A percentile compares a stretch with the other conserved stretches of the same genome.
phyloP scores from a whole-genome alignment of 345 rosid species.

The Stellera chamaejasme region DNA sequence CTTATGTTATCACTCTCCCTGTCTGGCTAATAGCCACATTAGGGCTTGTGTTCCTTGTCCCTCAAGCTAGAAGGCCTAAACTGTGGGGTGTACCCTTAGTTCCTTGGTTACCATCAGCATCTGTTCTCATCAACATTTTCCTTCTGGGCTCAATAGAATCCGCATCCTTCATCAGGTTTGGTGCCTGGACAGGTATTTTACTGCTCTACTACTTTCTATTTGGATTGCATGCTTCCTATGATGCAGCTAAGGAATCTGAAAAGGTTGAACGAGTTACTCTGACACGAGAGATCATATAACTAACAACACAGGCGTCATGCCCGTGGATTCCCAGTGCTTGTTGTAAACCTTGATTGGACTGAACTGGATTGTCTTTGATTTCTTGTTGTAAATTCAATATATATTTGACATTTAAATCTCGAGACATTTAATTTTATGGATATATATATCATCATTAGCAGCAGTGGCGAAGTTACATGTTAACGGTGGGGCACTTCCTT shows the following conservation, averaged over 20 bases:
- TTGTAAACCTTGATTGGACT: too few relatives aligned
- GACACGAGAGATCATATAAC: too few relatives aligned
- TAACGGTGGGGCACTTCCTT: too few relatives aligned
- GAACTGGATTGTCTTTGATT: too few relatives aligned
- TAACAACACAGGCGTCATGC: too few relatives aligned
- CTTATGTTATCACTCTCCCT: slow-evolving; percentile 44
- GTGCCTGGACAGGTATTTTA: slow-evolving; percentile 45
- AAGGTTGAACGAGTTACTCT: too few relatives aligned
- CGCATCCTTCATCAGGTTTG: slow-evolving; percentile 56
- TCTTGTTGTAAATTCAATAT: too few relatives aligned
- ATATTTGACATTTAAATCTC: too few relatives aligned
- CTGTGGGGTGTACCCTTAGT: slow-evolving; percentile 88
- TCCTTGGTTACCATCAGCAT: slow-evolving; percentile 80
- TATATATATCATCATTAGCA: too few relatives aligned
- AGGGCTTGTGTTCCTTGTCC: slow-evolving; percentile 35
- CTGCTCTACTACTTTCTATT: slow-evolving; percentile 56
- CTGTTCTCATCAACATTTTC: slow-evolving; percentile 65
- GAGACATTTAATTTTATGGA: too few relatives aligned
- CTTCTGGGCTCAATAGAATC: slow-evolving; percentile 65
- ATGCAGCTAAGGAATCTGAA: slow-evolving; percentile 50
- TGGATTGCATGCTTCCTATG: slow-evolving; percentile 69
- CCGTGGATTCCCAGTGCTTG: too few relatives aligned
- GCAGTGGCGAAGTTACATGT: too few relatives aligned
- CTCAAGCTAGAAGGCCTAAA: slow-evolving; percentile 55
- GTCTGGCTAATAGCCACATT: slow-evolving; percentile 50